phyloP scores from a whole-genome alignment of 768 basidiomycete genomes.

The Auricularia sp. region DNA sequence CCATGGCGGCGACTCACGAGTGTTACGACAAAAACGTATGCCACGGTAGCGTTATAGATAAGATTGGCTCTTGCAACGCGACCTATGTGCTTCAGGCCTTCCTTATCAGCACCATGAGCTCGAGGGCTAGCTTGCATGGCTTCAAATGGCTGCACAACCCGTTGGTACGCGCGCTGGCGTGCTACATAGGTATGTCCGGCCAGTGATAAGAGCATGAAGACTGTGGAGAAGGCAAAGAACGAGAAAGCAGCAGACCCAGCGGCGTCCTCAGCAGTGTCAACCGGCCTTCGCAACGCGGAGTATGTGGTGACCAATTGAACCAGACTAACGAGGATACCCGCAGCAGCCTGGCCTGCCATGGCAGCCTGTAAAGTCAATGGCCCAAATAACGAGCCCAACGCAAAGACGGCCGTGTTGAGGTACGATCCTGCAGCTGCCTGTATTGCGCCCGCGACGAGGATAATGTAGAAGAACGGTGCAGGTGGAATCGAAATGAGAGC shows the following conservation, averaged over 20 bases:
- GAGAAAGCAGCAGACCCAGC: constrained; percentile 51
- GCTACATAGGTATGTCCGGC: constrained; percentile 48
- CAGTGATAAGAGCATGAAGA: constrained; percentile 50
- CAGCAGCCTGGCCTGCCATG: constrained; percentile 78
- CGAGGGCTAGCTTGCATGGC: constrained; percentile 16
- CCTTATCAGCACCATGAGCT: constrained; percentile 26
- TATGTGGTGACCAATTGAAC: constrained; percentile 63
- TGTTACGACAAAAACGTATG: constrained; percentile 69
- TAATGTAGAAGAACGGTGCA: constrained; percentile 52
- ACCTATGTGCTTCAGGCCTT: constrained; percentile 29
- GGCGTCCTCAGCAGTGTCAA: constrained; percentile 23
- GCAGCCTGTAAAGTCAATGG: constrained; percentile 58
- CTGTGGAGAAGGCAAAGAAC: constrained; percentile 61
- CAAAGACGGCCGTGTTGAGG: constrained; percentile 66
- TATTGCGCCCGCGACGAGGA: constrained; percentile 46
- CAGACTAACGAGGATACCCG: constrained; percentile 69
- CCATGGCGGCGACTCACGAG: constrained; percentile 39
- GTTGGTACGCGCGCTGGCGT: constrained; percentile 47
- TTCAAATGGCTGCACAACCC: constrained; percentile 40
- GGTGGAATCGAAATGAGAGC: constrained; percentile 47
- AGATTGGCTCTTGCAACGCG: constrained; percentile 54
- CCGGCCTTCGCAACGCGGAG: constrained; percentile 36
- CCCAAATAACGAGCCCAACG: constrained; percentile 75
- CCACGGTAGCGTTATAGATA: constrained; percentile 59
- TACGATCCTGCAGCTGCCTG: constrained; percentile 61